Conservation (phyloP, 441 rosid genomes). For the Dalechampia spathulata region DNA sequence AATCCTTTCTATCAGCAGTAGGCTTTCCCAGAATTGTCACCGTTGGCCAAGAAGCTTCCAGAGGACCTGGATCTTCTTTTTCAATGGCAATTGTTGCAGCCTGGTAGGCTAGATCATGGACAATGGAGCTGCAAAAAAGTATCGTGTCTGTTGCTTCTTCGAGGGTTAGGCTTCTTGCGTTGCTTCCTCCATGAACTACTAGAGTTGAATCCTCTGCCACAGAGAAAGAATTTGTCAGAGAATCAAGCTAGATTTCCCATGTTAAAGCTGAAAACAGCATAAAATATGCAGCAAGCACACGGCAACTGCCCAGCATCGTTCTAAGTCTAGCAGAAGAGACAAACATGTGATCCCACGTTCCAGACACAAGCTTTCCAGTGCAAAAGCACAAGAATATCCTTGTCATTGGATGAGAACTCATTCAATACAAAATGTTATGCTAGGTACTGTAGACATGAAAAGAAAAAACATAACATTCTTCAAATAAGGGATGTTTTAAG, state of each 20-base stretch:
- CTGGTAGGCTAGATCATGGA: constrained; percentile 77
- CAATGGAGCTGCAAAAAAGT: constrained; percentile 94
- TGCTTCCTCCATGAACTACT: constrained; percentile 46
- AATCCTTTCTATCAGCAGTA: constrained; percentile 41
- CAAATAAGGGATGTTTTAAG: too few species aligned
- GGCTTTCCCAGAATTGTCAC: constrained; percentile 71
- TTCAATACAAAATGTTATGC: background rate
- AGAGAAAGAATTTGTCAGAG: constrained; percentile 26
- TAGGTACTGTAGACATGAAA: background rate
- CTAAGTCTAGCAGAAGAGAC: background rate
- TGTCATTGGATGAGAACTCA: background rate
- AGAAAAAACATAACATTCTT: background rate
- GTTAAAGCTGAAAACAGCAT: constrained; percentile 18
- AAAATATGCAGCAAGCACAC: constrained; percentile 5
- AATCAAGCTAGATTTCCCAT: constrained; percentile 7
- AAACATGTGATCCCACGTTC: background rate
- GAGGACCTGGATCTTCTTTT: constrained; percentile 40
- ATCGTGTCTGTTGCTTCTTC: constrained; percentile 95
- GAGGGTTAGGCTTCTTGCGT: constrained; percentile 79
- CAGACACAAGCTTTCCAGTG: background rate
- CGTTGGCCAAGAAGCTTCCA: constrained; percentile 56
- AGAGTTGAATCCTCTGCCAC: constrained; percentile 69
- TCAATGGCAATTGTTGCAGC: constrained; percentile 79
- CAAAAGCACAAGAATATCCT: background rate
- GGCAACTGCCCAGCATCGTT: constrained; percentile 9